Evolutionary conservation across 805 yeast genomes (phyloP), one percentile per base, ranked within the genome.

Genomic region (Candida pini): DNA sequence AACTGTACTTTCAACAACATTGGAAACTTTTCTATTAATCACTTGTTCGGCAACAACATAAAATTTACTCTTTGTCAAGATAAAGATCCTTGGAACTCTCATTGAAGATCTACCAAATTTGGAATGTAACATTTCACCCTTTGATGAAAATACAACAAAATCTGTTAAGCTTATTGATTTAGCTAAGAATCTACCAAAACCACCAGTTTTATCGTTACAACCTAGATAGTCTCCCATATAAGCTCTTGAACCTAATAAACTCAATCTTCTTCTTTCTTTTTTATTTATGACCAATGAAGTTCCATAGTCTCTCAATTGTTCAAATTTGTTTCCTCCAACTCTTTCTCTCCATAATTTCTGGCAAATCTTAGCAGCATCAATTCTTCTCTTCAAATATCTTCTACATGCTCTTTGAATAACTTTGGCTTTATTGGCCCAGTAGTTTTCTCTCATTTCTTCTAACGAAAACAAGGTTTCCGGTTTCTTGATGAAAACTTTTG

Each of bases 361-460:
- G 28, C 87, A 76, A 34, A 69, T 72, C 39, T 73, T 76, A 2
- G 96, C 97, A 17, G 95, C 88, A 50, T 86, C 95, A 37, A 80
- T 82, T 63, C 89, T 80, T 53, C 85, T 72, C 58, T 78, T 79
- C 42, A 79, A 64, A 54, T 81, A 85, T 49, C 85, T 70, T 66
- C 98, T 75, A 85, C 97, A 88, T 4, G 98, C 97, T 46, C 97
- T 76, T 67, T 92, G 99, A 48, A 92, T 90, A 50, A 95, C 77
- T 4, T 95, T 89, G 4, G 98, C 98, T 95, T 92, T 92, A 49
- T 85, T 86, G 53, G 87, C 90, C 97, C 98, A 92, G 57, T 88
- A 92, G 64, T 80, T 83, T 52, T 92, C 99, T 59, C 97, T 76
- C 90, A 90, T 78, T 49, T 86, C 90, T 62, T 92, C 99, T 38